Evolutionary conservation across 495 filamentous ascomycete genomes (phyloP).

Genomic region (Copromyces sp.): DNA sequence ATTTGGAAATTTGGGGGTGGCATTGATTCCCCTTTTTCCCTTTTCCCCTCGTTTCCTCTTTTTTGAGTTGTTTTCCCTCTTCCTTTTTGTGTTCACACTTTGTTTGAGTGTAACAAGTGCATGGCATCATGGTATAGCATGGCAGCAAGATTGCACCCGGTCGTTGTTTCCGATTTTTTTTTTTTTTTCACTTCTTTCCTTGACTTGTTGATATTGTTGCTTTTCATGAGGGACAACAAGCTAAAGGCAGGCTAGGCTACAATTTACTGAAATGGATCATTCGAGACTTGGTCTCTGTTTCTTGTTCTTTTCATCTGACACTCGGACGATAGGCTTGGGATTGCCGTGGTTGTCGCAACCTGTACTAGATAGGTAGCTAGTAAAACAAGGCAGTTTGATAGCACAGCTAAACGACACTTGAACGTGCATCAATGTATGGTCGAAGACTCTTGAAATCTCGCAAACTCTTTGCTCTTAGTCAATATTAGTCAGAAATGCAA

Average conservation of each 20-base stretch:
- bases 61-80: conserved; percentile 1
- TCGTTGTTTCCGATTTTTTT: background rate
- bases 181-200: background rate
- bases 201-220: background rate
- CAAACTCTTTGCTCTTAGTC: background rate
- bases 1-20: background rate
- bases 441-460: background rate
- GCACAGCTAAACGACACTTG: background rate
- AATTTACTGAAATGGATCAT: background rate
- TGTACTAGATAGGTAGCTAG: background rate
- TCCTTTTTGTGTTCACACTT: background rate
- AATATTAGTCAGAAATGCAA: background rate
- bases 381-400: background rate
- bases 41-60: background rate
- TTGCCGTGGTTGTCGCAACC: background rate
- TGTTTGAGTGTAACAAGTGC: background rate
- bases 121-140: conserved; percentile 2
- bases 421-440: background rate
- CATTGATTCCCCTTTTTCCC: background rate
- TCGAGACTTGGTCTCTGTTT: background rate
- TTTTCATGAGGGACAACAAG: background rate
- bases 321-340: background rate
- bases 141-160: background rate
- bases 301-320: background rate
- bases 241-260: background rate